Base-by-base conservation (phyloP, 2,329 filamentous ascomycete genomes). In the Huntiella omanensis region DNA sequence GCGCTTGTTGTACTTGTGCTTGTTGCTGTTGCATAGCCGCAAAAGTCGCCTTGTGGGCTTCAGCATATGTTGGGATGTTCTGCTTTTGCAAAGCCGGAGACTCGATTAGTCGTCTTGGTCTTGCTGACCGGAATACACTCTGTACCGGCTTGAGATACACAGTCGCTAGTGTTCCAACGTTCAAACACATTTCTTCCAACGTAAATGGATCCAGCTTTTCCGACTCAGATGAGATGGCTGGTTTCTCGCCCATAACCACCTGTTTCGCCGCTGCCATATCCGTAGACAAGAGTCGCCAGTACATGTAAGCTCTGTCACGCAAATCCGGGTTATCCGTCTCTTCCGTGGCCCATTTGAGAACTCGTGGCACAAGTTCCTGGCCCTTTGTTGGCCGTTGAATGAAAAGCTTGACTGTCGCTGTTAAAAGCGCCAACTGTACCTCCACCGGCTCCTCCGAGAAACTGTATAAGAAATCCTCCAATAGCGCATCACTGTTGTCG, bases 261-360 rank as follows among this genome's bases (percentile, higher is more conserved):
- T 77, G 69, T 58, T 83, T 91, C 2, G 91, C 91, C 0, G 81
- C 76, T 43, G 80, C 77, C 54, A 93, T 88, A 59, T 95, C 87
- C 0, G 86, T 92, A 1, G 86, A 94, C 1, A 98, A 71, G 11
- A 98, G 71, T 4, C 91, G 83, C 91, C 91, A 98, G 68, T 98
- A 98, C 87, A 98, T 96, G 67, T 95, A 98, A 0, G 91, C 91
- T 55, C 91, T 72, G 60, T 98, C 91, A 52, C 91, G 79, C 22
- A 98, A 74, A 62, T 98, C 91, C 0, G 91, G 91, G 61, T 98
- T 95, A 58, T 98, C 91, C n/a, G 88, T 96, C 60, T 96, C 91
- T 60, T 96, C 91, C 0, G 91, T 98, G 4, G 91, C 92, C 88
- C 91, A 96, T 62, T 96, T 96, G 43, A 98, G 68, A 2, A 96